Evolutionary conservation across 345 rosid species (phyloP).

Genomic region (Triadica sebifera): DNA sequence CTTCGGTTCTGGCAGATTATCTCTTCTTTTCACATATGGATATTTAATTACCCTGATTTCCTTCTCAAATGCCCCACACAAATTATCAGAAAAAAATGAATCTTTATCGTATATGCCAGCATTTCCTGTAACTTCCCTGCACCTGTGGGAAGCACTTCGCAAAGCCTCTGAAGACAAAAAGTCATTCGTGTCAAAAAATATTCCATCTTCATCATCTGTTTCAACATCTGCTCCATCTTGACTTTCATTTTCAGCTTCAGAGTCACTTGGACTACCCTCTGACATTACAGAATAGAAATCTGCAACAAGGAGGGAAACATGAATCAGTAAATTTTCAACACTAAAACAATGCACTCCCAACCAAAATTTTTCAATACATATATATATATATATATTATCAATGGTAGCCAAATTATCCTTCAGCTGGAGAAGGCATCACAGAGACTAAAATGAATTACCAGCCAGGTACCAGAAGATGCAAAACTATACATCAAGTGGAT

Average conservation of each 20-base stretch:
- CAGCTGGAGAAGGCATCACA: background rate
- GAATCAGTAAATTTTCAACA: conserved; percentile 10
- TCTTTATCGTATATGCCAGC: conserved; percentile 59
- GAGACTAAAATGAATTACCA: background rate
- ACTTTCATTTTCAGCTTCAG: conserved; percentile 90
- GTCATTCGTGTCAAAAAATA: conserved; percentile 84
- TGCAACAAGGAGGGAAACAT: conserved; percentile 32
- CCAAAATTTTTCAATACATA: too few relatives aligned
- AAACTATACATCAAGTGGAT: background rate
- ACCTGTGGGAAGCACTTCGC: conserved; percentile 83
- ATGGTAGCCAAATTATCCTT: background rate
- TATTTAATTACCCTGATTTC: conserved; percentile 59
- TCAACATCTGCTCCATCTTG: conserved; percentile 85
- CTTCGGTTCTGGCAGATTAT: conserved; percentile 89
- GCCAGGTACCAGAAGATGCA: background rate
- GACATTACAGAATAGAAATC: conserved; percentile 99
- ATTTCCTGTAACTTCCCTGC: conserved; percentile 69
- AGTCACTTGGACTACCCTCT: conserved; percentile 82
- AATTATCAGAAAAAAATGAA: conserved; percentile 51
- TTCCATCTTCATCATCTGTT: conserved; percentile 84
- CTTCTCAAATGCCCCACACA: conserved; percentile 35
- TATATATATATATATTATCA: background rate
- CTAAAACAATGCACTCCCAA: too few relatives aligned
- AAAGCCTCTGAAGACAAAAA: conserved; percentile 78
- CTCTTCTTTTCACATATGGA: conserved; percentile 84